Evolutionary conservation across 495 filamentous ascomycete species (phyloP).

Genomic region (Penicillium atrosanguineum): DNA sequence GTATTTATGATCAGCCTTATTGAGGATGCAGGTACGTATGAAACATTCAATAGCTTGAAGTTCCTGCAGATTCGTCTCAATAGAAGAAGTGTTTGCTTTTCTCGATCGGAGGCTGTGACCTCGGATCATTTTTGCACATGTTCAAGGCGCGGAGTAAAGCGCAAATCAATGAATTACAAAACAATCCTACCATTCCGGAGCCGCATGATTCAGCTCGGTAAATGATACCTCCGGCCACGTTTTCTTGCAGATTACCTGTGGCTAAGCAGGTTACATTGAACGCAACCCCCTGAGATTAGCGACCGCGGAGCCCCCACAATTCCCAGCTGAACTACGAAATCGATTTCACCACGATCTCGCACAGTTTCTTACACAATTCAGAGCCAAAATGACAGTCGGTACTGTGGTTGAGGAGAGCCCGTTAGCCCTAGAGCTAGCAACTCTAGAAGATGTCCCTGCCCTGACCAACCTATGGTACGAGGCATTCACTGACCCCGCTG

Average conservation of each 20-base stretch:
- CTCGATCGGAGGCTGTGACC: neutral
- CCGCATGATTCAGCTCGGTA: neutral
- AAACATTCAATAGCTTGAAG: no score
- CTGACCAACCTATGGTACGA: conserved; percentile 25
- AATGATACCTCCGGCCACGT: neutral
- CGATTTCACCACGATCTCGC: neutral
- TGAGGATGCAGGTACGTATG: no score
- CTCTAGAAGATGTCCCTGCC: conserved; percentile 23
- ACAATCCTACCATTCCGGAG: neutral
- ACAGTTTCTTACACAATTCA: neutral
- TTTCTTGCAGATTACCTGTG: neutral
- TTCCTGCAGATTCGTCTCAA: neutral
- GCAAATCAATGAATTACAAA: neutral
- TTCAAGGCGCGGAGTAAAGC: neutral
- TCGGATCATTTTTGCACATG: neutral
- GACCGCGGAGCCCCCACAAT: neutral
- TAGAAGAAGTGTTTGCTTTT: neutral
- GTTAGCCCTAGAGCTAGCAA: conserved; percentile 16
- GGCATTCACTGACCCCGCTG: conserved; percentile 22
- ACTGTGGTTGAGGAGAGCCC: neutral
- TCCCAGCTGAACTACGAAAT: neutral
- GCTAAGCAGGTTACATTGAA: neutral
- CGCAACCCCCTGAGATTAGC: neutral
- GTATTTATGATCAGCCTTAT: no score
- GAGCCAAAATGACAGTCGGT: conserved; percentile 1